phyloP scores from a whole-genome alignment of 257 asterid genomes.

The Rubia yunnanensis region DNA sequence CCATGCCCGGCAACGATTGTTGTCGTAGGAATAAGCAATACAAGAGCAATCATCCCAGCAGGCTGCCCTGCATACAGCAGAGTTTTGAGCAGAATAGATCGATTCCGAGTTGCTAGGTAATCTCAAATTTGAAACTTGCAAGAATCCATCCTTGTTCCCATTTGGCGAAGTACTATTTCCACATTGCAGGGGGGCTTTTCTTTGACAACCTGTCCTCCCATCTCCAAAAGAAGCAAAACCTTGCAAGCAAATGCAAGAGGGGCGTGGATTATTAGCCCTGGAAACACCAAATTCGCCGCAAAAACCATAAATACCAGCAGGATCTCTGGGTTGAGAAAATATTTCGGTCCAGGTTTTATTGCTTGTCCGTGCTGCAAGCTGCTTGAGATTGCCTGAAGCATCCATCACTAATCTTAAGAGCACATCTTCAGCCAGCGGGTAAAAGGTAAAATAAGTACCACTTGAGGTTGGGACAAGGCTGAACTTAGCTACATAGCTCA shows the following conservation, averaged over 20 bases:
- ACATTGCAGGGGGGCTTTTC: conserved; percentile 25
- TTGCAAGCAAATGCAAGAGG: conserved; percentile 23
- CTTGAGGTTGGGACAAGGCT: neutral
- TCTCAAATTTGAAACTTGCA: conserved; percentile 6
- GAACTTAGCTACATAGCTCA: conserved; percentile 16
- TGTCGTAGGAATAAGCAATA: conserved; percentile 23
- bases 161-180: conserved; percentile 3
- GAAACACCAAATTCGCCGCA: conserved; percentile 30
- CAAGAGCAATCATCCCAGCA: conserved; percentile 26
- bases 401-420: conserved; percentile 22
- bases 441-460: conserved; percentile 19
- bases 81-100: conserved; percentile 2
- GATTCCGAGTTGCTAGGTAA: conserved; percentile 11
- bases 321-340: conserved; percentile 1
- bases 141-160: conserved; percentile 17
- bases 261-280: neutral
- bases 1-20: conserved; percentile 24
- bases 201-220: conserved; percentile 14
- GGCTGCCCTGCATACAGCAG: conserved; percentile 14
- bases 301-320: conserved; percentile 5
- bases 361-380: conserved; percentile 1
- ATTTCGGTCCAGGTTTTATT: conserved; percentile 7
- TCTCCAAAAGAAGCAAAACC: conserved; percentile 18
- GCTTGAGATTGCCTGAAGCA: conserved; percentile 22
- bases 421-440: neutral